Percentiles rank a stretch among this genome's conserved stretches.
phyloP scores from a whole-genome alignment of 495 filamentous ascomycete species.

The Immersiella caudata region DNA sequence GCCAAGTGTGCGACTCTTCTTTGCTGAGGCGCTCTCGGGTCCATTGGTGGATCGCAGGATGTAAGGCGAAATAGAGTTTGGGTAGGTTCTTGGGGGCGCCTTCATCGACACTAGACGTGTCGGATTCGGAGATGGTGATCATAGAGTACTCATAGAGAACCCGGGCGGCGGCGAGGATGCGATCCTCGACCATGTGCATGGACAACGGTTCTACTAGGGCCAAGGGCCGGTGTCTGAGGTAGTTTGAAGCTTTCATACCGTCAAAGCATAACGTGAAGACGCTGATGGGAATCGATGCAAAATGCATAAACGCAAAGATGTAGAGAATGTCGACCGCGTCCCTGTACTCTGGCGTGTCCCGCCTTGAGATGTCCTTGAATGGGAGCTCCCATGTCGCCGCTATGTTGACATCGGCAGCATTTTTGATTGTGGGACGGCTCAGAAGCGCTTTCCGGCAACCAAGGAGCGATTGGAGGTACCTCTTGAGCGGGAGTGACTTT shows the following conservation, averaged over 20 bases:
- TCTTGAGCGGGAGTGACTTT: slow-evolving; percentile 4
- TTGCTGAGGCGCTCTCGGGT: slow-evolving; percentile 3
- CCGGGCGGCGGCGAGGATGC: slow-evolving; percentile 8
- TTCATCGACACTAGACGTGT: background rate
- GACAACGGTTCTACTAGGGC: slow-evolving; percentile 4
- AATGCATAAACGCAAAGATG: slow-evolving; percentile 15
- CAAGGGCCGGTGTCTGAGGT: slow-evolving; percentile 7
- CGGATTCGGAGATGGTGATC: slow-evolving; percentile 10
- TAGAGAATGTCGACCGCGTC: slow-evolving; percentile 13
- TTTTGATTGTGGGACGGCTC: slow-evolving; percentile 8
- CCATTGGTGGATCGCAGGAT: slow-evolving; percentile 14
- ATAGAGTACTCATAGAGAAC: slow-evolving; percentile 14
- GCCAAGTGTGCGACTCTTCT: slow-evolving; percentile 9
- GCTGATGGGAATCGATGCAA: slow-evolving; percentile 12
- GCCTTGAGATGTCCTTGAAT: background rate
- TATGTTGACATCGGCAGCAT: slow-evolving; percentile 11
- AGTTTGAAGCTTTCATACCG: slow-evolving; percentile 3
- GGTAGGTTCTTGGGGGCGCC: background rate
- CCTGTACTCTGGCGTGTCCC: background rate
- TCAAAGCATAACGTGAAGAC: slow-evolving; percentile 8
- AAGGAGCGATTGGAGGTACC: slow-evolving; percentile 2
- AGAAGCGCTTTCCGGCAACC: slow-evolving; percentile 14
- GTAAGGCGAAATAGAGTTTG: slow-evolving; percentile 10
- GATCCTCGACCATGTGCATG: slow-evolving; percentile 10
- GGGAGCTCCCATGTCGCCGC: slow-evolving; percentile 12